A percentile compares a stretch with the other conserved stretches of the same genome.
phyloP scores from a whole-genome alignment of 345 rosid genomes.

The Rhodamnia argentea region DNA sequence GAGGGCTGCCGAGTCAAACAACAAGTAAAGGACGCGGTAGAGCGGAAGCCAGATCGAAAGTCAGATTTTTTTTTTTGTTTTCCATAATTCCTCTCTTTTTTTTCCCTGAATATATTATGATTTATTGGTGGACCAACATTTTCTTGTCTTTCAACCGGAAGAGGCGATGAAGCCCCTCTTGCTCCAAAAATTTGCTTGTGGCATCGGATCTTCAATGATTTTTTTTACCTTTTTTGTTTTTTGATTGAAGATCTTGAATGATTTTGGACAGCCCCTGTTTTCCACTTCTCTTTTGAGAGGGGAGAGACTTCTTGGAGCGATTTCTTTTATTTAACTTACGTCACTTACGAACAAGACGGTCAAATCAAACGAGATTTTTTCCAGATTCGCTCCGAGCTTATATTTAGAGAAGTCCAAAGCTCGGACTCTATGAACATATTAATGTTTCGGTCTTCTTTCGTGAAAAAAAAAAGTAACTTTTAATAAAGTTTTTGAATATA shows the following conservation, averaged over 20 bases:
- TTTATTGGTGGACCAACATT: not conserved
- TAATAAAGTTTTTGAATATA: not conserved
- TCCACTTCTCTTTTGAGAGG: not conserved
- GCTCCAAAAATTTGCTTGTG: not conserved
- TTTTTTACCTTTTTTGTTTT: too few species aligned
- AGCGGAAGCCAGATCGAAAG: conserved; percentile 8
- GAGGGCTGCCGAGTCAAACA: conserved; percentile 20
- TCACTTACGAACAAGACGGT: not conserved
- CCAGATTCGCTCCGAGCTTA: not conserved
- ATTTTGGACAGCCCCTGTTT: not conserved
- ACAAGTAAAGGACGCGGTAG: conserved; percentile 13
- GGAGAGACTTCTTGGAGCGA: not conserved
- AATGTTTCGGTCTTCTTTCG: not conserved
- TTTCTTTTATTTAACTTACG: not conserved
- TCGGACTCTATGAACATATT: not conserved
- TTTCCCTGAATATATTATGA: not conserved
- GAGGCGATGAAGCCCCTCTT: not conserved
- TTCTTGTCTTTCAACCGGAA: not conserved
- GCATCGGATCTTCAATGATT: too few species aligned
- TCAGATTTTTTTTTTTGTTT: not conserved
- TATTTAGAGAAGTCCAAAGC: not conserved
- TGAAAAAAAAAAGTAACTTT: not conserved
- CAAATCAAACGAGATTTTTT: not conserved
- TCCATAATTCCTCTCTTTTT: not conserved
- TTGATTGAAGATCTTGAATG: not conserved